A percentile compares a stretch with the other conserved stretches of the same genome.
Conservation (phyloP, 257 asterid species). For the Fraxinus excelsior region DNA sequence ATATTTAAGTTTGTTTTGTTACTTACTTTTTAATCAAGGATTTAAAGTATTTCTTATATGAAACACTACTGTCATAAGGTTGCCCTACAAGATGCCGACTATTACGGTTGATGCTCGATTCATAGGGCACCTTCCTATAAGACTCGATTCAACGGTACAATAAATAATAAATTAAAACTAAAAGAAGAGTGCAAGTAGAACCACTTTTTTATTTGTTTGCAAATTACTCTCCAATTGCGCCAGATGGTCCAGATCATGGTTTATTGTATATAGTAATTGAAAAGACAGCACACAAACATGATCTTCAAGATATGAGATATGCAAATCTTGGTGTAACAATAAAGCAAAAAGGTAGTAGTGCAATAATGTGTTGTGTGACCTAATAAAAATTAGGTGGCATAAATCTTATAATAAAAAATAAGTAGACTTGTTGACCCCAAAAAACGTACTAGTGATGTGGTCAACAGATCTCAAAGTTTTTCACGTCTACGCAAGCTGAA, state of each 20-base stretch:
- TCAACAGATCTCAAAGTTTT: too few relatives aligned
- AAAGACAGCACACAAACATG: constrained; percentile 4
- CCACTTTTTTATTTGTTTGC: background rate
- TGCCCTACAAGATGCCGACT: background rate
- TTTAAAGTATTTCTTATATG: too few relatives aligned
- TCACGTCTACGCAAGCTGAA: too few relatives aligned
- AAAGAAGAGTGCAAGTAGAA: background rate
- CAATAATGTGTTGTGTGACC: background rate
- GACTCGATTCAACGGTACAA: too few relatives aligned
- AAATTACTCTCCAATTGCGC: background rate
- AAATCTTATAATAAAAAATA: background rate
- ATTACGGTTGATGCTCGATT: background rate
- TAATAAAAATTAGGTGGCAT: background rate
- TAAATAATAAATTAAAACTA: too few relatives aligned
- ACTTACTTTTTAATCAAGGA: too few relatives aligned
- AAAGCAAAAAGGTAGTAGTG: background rate
- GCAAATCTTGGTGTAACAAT: background rate
- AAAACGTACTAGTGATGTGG: too few relatives aligned
- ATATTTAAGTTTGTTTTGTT: background rate
- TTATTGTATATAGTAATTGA: background rate
- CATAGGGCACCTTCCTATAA: background rate
- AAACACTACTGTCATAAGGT: background rate
- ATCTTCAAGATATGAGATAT: background rate
- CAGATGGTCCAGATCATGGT: background rate
- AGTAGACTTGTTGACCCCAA: too few relatives aligned